Percentiles rank a stretch among this genome's conserved stretches.
phyloP scores from a whole-genome alignment of 1,284 basidiomycete genomes.

The Heimioporus retisporus region DNA sequence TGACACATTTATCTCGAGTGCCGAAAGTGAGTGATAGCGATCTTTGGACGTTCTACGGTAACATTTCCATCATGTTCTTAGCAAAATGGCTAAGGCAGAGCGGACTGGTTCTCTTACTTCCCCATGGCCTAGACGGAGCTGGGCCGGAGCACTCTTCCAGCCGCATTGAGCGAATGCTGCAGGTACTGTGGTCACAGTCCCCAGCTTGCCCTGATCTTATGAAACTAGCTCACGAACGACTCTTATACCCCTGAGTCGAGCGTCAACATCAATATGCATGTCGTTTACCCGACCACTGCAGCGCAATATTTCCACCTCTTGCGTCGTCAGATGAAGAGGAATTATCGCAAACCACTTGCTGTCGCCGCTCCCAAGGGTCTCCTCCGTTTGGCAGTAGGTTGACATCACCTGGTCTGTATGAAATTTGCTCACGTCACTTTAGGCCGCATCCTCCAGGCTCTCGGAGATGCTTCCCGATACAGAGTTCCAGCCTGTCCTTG shows the following conservation, averaged over 20 bases:
- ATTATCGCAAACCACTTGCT: conserved; percentile 88
- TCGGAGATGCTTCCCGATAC: conserved; percentile 72
- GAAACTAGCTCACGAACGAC: conserved; percentile 75
- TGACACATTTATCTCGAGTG: conserved; percentile 87
- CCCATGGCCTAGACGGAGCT: conserved; percentile 90
- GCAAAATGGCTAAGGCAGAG: conserved; percentile 97
- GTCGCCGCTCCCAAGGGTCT: conserved; percentile 88
- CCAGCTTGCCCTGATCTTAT: conserved; percentile 3
- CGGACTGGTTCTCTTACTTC: conserved; percentile 87
- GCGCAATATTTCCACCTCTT: conserved; percentile 93
- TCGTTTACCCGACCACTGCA: conserved; percentile 88
- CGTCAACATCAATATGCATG: conserved; percentile 80
- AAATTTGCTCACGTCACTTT: not conserved
- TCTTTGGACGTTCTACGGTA: not conserved
- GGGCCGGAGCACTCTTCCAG: conserved; percentile 93
- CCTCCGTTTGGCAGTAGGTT: conserved; percentile 78
- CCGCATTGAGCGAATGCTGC: conserved; percentile 88
- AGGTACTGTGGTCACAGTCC: conserved; percentile 53
- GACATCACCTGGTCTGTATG: not conserved
- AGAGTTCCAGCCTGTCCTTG: conserved; percentile 79
- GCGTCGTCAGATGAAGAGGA: conserved; percentile 83
- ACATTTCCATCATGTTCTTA: conserved; percentile 40
- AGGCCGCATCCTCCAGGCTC: conserved; percentile 83
- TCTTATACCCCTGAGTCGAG: conserved; percentile 54
- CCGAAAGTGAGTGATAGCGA: conserved; percentile 71